Base-by-base conservation (phyloP, 352 stramenopile genomes). In the Globisporangium orthogonon region DNA sequence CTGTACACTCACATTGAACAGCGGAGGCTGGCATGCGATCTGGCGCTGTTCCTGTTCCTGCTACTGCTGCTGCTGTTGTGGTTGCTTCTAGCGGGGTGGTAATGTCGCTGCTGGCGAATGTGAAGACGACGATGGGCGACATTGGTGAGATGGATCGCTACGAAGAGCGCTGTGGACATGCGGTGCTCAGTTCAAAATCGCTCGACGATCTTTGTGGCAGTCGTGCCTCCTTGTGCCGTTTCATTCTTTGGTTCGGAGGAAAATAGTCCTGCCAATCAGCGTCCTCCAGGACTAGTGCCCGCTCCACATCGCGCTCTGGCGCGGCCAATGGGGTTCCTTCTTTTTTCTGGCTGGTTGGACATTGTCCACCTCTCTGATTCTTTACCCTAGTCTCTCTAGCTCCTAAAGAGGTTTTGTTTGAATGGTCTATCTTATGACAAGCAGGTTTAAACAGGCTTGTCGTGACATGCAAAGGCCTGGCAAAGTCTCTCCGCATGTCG, bases 271-370 rank as follows among this genome's bases (percentile, higher is more conserved):
- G n/a, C 37, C 37, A 43, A 43, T 43, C 37, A 13, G 10, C 9
- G 37, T 43, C 37, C 37, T 43, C 37, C 37, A 14, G 41, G 0
- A 17, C 41, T 17, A 47, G 41, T 29, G 41, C 15, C 6, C 17
- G 41, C 41, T 2, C 18, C 52, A 58, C 52, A 51, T 1, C 2
- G 2, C 41, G 7, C 11, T 50, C 17, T 58, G 52, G 52, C 9
- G 3, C 52, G 41, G 3, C 29, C 13, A 17, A 29, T 58, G 39
- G 53, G n/a, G 40, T 58, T 58, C 53, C 53, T 58, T 58, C 53
- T 52, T 58, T 58, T 51, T 58, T 58, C 53, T 43, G 41, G 15
- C 41, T 58, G 41, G 53, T 5, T 45, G 17, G 29, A 41, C 47
- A n/a, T 13, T 4, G 23, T n/a, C 13, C 4, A 4, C 37, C 37